Evolutionary conservation across 352 stramenopile species (phyloP), one percentile per base, ranked within the genome.

Genomic region (Blastocystis sp.): DNA sequence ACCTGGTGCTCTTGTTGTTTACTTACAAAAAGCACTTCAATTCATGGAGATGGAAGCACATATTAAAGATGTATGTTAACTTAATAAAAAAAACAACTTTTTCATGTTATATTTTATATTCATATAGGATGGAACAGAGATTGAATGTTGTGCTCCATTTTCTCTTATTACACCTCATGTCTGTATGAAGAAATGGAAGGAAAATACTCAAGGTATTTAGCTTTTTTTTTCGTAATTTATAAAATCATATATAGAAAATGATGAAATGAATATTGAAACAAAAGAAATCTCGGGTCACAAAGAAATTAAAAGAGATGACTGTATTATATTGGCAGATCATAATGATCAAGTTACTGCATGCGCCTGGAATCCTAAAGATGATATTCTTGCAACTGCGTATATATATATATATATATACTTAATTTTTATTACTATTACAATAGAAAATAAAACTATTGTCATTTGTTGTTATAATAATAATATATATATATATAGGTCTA

Each of bases 31-130:
- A 16, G 52, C 52, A 2, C 52, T 62, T 2, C 52, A 62, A 10
- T 62, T 54, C 23, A 62, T 62, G 13, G 52, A 62, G 28, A 32
- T 62, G 13, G 52, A 62, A 16, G 40, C 52, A 24, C 52, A 62
- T 25, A 28, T 62, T 21, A 27, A 42, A 10, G 52, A 35, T 36
- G 52, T 62, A 33, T 13, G n/a, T n/a, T n/a, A n/a, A n/a, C n/a
- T n/a, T n/a, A n/a, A n/a, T n/a, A n/a, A n/a, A n/a, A n/a, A n/a
- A n/a, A n/a, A n/a, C n/a, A n/a, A n/a, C n/a, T n/a, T n/a, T n/a
- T 34, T 37, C 4, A 2, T 49, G 10, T 19, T 37, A 9, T n/a
- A 1, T 4, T n/a, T 13, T 5, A 42, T 11, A 33, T 44, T 2
- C 7, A n/a, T n/a, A 2, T 62, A 62, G 52, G 35, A 62, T 24